Evolutionary conservation across 1,139 yeast species (phyloP), one percentile per base, ranked within the genome.

Genomic region (Arxiozyma slooffiae): DNA sequence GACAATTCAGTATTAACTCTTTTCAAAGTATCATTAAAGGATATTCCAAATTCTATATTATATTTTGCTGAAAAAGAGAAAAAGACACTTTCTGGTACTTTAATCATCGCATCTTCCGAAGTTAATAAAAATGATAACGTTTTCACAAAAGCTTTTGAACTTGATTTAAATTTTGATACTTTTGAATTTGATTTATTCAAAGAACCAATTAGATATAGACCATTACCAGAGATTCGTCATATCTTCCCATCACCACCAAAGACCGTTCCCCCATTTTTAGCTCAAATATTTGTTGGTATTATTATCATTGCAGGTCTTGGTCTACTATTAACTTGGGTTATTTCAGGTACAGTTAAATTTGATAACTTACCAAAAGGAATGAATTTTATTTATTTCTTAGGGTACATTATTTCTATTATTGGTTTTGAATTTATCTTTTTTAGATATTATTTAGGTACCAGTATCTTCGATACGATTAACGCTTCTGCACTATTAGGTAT

Each of bases 401-500:
- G 76, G 3, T 81, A 85, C 57, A 65, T 86, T 48, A 67, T 67
- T 2, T 69, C 82, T 2, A 64, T 89, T 46, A 63, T 76, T 20
- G 80, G 79, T 4, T 75, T 80, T 57, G 96, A 89, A 69, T 66
- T 69, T 45, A 72, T 78, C 23, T 86, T 89, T 60, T 67, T 77
- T 57, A 76, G 74, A 55, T 90, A 90, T 70, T 90, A 80, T 69
- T 66, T 80, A 57, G 85, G 87, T 34, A 73, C 79, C 41, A 74
- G 87, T 23, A 86, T 90, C 49, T 89, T 90, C 67, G 74, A 78
- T 22, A 81, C 95, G 1, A 66, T 89, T 47, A 72, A 74, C 55
- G 73, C 78, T 55, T 69, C 76, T 11, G 72, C 75, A 23, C 69
- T 83, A 51, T 74, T 77, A 6, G 76, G 80, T 1, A 38, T 59